These are phyloP conservation scores for Ogataea siamensis DNA, from an alignment of 805 yeast species.

Conservation along the genomic window DNA sequence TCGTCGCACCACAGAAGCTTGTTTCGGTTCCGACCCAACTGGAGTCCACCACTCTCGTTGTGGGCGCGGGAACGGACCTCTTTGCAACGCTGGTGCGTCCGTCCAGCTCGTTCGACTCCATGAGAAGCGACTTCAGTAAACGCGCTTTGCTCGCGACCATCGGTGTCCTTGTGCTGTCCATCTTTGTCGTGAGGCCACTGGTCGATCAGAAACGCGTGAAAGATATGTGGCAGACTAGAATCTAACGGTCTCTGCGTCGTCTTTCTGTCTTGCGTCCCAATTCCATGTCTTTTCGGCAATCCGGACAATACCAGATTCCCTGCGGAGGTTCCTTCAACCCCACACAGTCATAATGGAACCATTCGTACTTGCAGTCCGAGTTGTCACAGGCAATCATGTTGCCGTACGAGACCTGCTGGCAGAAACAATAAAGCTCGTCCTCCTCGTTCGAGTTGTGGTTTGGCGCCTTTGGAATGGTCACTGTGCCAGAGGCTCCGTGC, in stretches of 20 bases:
- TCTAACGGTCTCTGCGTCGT: conserved; percentile 11
- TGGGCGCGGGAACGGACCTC: conserved; percentile 64
- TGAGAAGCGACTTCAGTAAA: conserved; percentile 67
- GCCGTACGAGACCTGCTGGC: conserved; percentile 87
- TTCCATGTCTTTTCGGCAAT: conserved; percentile 50
- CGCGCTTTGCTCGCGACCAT: conserved; percentile 61
- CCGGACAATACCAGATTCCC: conserved; percentile 97
- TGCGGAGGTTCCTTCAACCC: conserved; percentile 91
- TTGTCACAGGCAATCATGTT: conserved; percentile 65
- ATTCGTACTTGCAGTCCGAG: conserved; percentile 57
- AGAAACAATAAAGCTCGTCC: conserved; percentile 77
- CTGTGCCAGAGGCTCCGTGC: conserved; percentile 31
- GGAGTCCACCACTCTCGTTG: conserved; percentile 78
- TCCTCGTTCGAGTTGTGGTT: conserved; percentile 51
- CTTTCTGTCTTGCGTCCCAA: conserved; percentile 28
- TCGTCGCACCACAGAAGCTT: conserved; percentile 35
- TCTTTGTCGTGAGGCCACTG: conserved; percentile 53
- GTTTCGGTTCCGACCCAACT: conserved; percentile 59
- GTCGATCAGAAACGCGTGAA: conserved; percentile 53
- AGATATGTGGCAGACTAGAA: conserved; percentile 43
- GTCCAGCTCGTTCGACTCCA: conserved; percentile 76
- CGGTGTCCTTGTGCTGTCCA: conserved; percentile 44
- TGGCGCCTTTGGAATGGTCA: conserved; percentile 23
- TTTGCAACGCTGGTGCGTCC: conserved; percentile 81
- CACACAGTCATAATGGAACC: conserved; percentile 76